Evolutionary conservation across 768 basidiomycete species (phyloP).

Genomic region (Coprinellus micaceus): DNA sequence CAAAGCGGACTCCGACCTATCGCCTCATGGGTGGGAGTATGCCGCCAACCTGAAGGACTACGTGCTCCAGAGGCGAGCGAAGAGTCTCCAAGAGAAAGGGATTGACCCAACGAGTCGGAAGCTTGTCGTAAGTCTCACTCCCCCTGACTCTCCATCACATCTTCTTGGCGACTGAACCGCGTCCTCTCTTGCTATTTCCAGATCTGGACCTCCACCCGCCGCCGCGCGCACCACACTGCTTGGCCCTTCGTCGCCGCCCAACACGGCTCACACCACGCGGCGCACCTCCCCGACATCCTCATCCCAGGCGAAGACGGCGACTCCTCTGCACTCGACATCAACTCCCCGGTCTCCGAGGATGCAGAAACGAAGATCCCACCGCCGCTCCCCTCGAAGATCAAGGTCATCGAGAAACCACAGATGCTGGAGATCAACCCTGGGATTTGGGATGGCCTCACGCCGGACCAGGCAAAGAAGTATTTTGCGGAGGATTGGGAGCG

Average conservation of each 20-base stretch:
- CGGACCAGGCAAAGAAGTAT: constrained; percentile 82
- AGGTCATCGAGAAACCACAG: constrained; percentile 91
- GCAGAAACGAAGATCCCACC: constrained; percentile 7
- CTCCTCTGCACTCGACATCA: not conserved
- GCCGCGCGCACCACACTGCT: constrained; percentile 91
- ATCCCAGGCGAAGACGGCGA: constrained; percentile 2
- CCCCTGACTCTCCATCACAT: not conserved
- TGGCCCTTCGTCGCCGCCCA: constrained; percentile 78
- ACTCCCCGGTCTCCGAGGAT: not conserved
- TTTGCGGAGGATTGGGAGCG: constrained; percentile 95
- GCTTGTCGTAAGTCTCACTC: constrained; percentile 52
- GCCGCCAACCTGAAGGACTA: constrained; percentile 87
- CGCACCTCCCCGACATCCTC: constrained; percentile 11
- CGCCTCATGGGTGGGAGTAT: constrained; percentile 94
- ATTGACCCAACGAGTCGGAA: constrained; percentile 56
- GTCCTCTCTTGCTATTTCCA: constrained; percentile 29
- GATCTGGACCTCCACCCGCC: constrained; percentile 97
- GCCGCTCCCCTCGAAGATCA: constrained; percentile 46
- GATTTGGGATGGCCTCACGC: constrained; percentile 93
- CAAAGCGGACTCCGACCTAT: constrained; percentile 96
- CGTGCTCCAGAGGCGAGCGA: constrained; percentile 77
- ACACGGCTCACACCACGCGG: constrained; percentile 6
- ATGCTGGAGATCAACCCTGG: constrained; percentile 99
- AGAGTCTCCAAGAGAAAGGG: constrained; percentile 70
- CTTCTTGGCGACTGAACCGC: too few species aligned